These are phyloP conservation scores for Botrytis galanthina DNA, from an alignment of 2,329 filamentous ascomycete genomes.

Conservation along the genomic window DNA sequence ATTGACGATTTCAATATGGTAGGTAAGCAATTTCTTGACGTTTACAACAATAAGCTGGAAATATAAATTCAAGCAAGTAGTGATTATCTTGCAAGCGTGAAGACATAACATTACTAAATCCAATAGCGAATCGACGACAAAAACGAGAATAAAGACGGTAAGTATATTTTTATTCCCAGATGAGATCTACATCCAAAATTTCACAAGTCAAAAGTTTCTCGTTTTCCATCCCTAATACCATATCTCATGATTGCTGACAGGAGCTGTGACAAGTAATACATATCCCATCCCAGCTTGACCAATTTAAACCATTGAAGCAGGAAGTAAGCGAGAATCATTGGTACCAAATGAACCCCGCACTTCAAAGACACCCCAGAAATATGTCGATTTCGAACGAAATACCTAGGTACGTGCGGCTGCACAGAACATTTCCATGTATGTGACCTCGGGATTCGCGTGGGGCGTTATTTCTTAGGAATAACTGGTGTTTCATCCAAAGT, in stretches of 20 bases:
- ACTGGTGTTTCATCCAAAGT: background rate
- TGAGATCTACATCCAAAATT: background rate
- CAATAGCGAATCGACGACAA: background rate
- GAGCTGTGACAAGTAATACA: background rate
- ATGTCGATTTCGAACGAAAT: too few relatives aligned
- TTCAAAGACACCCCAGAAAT: too few relatives aligned
- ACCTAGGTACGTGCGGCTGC: too few relatives aligned
- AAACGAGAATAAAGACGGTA: background rate
- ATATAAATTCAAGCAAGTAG: background rate
- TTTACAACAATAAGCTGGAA: accelerated
- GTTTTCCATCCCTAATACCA: background rate
- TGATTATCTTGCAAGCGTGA: background rate
- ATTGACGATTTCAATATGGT: background rate
- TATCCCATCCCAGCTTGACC: background rate
- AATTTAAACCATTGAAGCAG: background rate
- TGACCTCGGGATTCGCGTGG: background rate
- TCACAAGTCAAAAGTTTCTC: background rate
- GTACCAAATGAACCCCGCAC: too few relatives aligned
- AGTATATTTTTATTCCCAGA: background rate
- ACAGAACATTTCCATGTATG: background rate
- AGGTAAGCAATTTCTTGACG: background rate
- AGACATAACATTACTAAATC: background rate
- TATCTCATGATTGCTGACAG: background rate
- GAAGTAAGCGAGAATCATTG: background rate
- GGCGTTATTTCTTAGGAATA: accelerated